Evolutionary conservation across 2,329 filamentous ascomycete species (phyloP).

Genomic region (Fusarium sp.): DNA sequence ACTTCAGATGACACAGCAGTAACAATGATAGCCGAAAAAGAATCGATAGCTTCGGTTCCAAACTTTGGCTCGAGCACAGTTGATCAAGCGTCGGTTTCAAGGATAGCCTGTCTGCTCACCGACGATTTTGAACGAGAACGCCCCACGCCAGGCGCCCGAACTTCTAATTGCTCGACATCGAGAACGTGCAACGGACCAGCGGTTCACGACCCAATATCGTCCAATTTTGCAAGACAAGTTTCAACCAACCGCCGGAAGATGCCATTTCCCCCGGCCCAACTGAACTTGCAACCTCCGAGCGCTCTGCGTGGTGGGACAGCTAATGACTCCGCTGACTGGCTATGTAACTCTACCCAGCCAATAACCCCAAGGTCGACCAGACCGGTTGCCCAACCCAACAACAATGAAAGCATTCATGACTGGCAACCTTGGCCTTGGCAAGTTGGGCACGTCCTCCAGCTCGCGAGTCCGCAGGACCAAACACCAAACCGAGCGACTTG

Average conservation of each 20-base stretch:
- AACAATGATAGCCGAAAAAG: slow-evolving; percentile 26
- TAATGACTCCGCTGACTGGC: slow-evolving; percentile 34
- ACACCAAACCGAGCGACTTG: neutral
- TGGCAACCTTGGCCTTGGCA: slow-evolving; percentile 1
- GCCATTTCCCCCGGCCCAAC: slow-evolving; percentile 2
- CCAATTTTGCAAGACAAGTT: slow-evolving; percentile 11
- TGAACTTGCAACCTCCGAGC: slow-evolving; percentile 8
- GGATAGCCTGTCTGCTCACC: slow-evolving; percentile 12
- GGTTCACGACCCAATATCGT: neutral
- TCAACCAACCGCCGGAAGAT: slow-evolving; percentile 21
- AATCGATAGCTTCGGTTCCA: slow-evolving; percentile 39
- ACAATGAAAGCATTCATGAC: neutral
- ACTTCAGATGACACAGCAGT: slow-evolving; percentile 17
- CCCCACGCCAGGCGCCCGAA: neutral
- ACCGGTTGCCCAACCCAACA: neutral
- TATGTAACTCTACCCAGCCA: slow-evolving; percentile 23
- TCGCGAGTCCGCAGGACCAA: neutral
- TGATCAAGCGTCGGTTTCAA: slow-evolving; percentile 11
- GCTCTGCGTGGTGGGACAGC: slow-evolving; percentile 28
- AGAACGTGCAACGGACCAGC: slow-evolving; percentile 1
- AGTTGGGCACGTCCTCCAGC: neutral
- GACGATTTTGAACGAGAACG: slow-evolving; percentile 15
- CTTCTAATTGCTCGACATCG: neutral
- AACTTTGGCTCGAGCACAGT: slow-evolving; percentile 21
- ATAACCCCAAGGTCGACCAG: slow-evolving; percentile 6